Percentiles rank a stretch among this genome's conserved stretches.
Evolutionary conservation across 208 protist genomes (phyloP).

Genomic region (Trypanosoma lewisi): DNA sequence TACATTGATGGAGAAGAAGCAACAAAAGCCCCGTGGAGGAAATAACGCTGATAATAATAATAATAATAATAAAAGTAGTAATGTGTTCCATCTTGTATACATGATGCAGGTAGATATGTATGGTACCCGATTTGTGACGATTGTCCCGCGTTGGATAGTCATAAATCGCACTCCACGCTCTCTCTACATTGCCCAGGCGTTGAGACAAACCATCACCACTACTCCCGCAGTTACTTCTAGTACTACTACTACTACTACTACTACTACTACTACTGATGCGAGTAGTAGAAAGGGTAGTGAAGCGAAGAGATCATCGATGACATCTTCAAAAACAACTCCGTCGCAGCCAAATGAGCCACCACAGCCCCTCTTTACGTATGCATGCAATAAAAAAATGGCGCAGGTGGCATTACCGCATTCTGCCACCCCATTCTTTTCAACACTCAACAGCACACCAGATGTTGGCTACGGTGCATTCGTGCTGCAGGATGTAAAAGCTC

Average conservation of each 20-base stretch:
- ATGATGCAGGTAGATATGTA: slow-evolving; percentile 46
- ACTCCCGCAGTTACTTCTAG: slow-evolving; percentile 3
- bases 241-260: slow-evolving; percentile 1
- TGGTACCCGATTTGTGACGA: slow-evolving; percentile 63
- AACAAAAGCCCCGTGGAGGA: background rate
- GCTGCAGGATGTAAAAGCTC: slow-evolving; percentile 40
- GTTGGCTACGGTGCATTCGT: slow-evolving; percentile 71
- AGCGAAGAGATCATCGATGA: background rate
- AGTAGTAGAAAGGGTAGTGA: background rate
- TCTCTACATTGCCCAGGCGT: slow-evolving; percentile 57
- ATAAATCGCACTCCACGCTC: slow-evolving; percentile 66
- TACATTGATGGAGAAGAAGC: slow-evolving; percentile 36
- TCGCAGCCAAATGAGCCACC: no score
- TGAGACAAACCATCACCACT: slow-evolving; percentile 25
- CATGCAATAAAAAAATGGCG: background rate
- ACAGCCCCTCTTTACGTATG: no score
- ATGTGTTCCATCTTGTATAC: slow-evolving; percentile 73
- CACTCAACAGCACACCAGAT: slow-evolving; percentile 35
- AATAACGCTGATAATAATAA: background rate
- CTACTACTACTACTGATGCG: background rate
- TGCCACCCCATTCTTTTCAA: slow-evolving; percentile 55
- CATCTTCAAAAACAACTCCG: background rate
- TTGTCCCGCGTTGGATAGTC: slow-evolving; percentile 84
- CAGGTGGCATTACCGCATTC: slow-evolving; percentile 38
- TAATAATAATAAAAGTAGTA: no score